phyloP scores from a whole-genome alignment of 2,329 filamentous ascomycete genomes.

The Trichophaea hybrida region DNA sequence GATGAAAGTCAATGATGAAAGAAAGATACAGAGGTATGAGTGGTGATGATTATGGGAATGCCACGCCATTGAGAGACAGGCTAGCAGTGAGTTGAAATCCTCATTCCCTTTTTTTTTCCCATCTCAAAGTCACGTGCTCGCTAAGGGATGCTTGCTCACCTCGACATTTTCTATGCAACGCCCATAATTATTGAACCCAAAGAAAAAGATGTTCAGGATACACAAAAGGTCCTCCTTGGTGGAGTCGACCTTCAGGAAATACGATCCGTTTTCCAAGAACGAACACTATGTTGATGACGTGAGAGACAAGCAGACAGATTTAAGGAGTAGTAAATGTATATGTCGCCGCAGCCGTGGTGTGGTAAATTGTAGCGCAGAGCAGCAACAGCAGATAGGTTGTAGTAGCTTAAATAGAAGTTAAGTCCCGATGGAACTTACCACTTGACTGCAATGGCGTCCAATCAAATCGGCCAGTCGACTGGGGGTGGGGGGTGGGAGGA shows the following conservation, averaged over 20 bases:
- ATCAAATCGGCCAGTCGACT: not conserved
- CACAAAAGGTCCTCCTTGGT: not conserved
- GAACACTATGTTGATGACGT: too few relatives aligned
- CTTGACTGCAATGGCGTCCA: too few relatives aligned
- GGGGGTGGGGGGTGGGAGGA: not conserved
- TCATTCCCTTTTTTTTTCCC: not conserved
- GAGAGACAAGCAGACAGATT: not conserved
- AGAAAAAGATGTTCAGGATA: not conserved
- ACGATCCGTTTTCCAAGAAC: not conserved
- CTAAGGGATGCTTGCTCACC: conserved; percentile 13
- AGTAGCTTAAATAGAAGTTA: too few relatives aligned
- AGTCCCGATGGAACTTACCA: too few relatives aligned
- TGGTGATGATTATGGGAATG: too few relatives aligned
- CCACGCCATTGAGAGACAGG: too few relatives aligned
- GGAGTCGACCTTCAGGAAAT: not conserved
- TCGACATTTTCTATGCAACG: conserved; percentile 23
- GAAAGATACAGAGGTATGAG: too few relatives aligned
- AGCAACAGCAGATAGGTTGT: too few relatives aligned
- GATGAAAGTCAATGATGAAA: too few relatives aligned
- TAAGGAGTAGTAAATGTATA: too few relatives aligned
- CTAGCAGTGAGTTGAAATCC: not conserved
- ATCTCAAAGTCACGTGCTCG: not conserved
- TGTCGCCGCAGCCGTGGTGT: not conserved
- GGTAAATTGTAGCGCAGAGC: not conserved
- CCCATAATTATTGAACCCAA: conserved; percentile 20